Percentiles rank a stretch among this genome's conserved stretches.
These are phyloP conservation scores for Trypanosoma scelopori DNA, from an alignment of 208 protist genomes.

Conservation along the genomic window DNA sequence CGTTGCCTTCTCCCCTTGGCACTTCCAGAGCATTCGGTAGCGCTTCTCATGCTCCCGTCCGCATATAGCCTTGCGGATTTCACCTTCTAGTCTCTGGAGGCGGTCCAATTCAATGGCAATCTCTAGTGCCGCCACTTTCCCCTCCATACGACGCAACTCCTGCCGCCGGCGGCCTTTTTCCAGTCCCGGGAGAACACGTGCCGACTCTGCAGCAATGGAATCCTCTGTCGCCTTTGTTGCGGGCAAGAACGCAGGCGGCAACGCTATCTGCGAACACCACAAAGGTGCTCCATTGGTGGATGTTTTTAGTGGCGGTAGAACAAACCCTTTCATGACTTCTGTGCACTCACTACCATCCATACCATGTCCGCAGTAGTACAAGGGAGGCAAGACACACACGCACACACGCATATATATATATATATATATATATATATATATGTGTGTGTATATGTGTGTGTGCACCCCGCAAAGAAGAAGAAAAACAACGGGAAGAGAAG, in stretches of 20 bases:
- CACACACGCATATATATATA: too few species aligned
- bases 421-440: too few species aligned
- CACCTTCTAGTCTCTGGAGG: slow-evolving; percentile 18
- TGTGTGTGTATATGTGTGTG: too few species aligned
- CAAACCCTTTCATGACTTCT: slow-evolving; percentile 21
- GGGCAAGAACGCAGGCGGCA: not conserved
- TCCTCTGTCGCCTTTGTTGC: not conserved
- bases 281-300: not conserved
- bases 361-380: too few species aligned
- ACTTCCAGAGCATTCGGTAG: slow-evolving; percentile 25
- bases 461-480: not conserved
- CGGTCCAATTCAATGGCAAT: not conserved
- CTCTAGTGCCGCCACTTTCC: slow-evolving; percentile 8
- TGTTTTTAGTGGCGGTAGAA: slow-evolving; percentile 13
- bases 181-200: slow-evolving; percentile 1
- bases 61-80: slow-evolving; percentile 13
- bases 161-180: not conserved
- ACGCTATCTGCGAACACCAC: slow-evolving; percentile 18
- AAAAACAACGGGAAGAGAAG: slow-evolving; percentile 3
- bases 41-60: slow-evolving; percentile 30
- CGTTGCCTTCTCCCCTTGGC: slow-evolving; percentile 26
- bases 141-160: slow-evolving; percentile 12
- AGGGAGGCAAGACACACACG: too few species aligned
- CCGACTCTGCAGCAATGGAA: not conserved
- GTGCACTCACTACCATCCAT: not conserved